Conservation (phyloP, 2,329 filamentous ascomycete genomes). For the Penicillium sclerotiorum region DNA sequence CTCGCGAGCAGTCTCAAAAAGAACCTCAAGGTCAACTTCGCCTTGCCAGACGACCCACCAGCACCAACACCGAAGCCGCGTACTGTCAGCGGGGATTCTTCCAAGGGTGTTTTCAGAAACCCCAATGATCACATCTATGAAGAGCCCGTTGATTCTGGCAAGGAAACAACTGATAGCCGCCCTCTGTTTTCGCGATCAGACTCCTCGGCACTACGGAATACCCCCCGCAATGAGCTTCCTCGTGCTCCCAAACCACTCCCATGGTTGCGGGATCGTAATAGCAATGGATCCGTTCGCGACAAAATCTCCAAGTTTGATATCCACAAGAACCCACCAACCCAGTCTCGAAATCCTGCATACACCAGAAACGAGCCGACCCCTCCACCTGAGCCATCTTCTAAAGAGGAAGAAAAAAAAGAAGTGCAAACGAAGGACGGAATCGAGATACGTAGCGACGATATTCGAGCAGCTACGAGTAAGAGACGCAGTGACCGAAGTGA, state of each 20-base stretch:
- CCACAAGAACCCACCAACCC: slow-evolving; percentile 78
- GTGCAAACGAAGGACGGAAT: slow-evolving; percentile 72
- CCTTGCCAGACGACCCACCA: slow-evolving; percentile 25
- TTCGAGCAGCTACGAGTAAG: slow-evolving; percentile 88
- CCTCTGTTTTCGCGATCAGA: slow-evolving; percentile 34
- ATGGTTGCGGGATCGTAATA: slow-evolving; percentile 37
- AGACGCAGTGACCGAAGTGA: slow-evolving; percentile 80
- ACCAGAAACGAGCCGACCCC: slow-evolving; percentile 63
- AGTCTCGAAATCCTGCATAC: slow-evolving; percentile 80
- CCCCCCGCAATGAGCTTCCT: slow-evolving; percentile 66
- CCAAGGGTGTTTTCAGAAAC: slow-evolving; percentile 59
- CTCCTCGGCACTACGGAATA: slow-evolving; percentile 57
- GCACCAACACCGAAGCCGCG: slow-evolving; percentile 26
- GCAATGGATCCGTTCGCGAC: slow-evolving; percentile 48
- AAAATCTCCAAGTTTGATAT: slow-evolving; percentile 68
- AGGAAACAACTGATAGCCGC: slow-evolving; percentile 23
- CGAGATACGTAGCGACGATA: slow-evolving; percentile 84
- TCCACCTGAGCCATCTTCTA: slow-evolving; percentile 29
- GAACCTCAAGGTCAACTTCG: slow-evolving; percentile 45
- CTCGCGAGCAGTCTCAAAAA: slow-evolving; percentile 33
- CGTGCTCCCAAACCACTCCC: slow-evolving; percentile 46
- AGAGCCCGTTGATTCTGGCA: slow-evolving; percentile 65
- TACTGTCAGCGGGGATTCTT: slow-evolving; percentile 41
- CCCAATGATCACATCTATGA: slow-evolving; percentile 75
- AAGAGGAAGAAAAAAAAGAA: slow-evolving; percentile 29